phyloP scores from a whole-genome alignment of 2,329 filamentous ascomycete species.

The Furcasterigmium sp. region DNA sequence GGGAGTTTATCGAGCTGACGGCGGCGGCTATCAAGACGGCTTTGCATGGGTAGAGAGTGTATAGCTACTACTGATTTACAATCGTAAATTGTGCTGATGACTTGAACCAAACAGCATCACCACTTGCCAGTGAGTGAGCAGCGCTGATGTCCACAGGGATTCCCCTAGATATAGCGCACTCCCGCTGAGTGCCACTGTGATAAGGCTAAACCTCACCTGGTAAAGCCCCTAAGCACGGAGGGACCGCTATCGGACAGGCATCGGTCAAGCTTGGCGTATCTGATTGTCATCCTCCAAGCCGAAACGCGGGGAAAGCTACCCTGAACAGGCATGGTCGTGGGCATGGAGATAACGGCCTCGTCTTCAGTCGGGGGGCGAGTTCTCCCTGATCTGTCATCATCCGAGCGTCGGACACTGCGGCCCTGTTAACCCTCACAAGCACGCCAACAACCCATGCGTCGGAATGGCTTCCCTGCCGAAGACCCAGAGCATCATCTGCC shows the following conservation, averaged over 20 bases:
- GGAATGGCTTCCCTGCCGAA: neutral
- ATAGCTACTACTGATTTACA: too few relatives aligned
- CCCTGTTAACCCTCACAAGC: neutral
- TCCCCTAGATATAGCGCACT: too few relatives aligned
- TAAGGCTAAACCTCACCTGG: too few relatives aligned
- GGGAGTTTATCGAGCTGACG: constrained; percentile 25
- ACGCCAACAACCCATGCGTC: neutral
- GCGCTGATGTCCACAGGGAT: too few relatives aligned
- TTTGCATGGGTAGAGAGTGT: neutral
- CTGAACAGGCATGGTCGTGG: neutral
- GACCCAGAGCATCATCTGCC: constrained; percentile 19
- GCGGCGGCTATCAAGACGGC: constrained; percentile 16
- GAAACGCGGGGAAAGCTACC: neutral
- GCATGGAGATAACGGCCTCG: neutral
- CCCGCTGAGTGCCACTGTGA: too few relatives aligned
- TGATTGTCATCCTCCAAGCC: neutral
- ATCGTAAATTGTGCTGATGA: too few relatives aligned
- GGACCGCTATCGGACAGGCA: neutral
- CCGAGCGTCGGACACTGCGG: too few relatives aligned
- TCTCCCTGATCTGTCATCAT: neutral
- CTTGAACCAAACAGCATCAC: too few relatives aligned
- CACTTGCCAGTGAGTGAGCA: too few relatives aligned
- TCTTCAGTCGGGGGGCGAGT: too few relatives aligned
- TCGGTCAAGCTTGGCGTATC: neutral
- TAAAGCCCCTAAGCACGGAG: neutral